Conservation (phyloP, 768 basidiomycete genomes). For the Cystofilobasidium macerans region DNA sequence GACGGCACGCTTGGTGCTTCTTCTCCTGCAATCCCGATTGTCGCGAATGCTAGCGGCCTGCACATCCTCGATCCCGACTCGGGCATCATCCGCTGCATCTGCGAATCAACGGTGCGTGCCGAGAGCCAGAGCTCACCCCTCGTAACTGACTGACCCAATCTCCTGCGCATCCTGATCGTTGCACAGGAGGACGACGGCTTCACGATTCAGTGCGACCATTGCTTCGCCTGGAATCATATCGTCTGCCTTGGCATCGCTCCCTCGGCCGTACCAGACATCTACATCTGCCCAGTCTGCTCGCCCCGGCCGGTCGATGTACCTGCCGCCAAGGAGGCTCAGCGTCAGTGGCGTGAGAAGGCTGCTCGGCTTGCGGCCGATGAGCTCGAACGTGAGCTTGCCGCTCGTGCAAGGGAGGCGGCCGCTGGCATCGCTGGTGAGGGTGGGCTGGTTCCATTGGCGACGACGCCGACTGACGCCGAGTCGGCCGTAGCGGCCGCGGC, state of each 20-base stretch:
- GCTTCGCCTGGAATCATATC: conserved; percentile 72
- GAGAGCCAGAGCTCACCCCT: conserved; percentile 32
- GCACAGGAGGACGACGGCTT: conserved; percentile 61
- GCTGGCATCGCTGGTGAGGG: too few relatives aligned
- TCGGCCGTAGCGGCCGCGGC: neutral
- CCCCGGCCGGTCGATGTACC: conserved; percentile 22
- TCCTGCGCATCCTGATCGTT: conserved; percentile 28
- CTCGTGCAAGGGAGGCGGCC: too few relatives aligned
- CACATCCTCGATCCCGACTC: conserved; percentile 24
- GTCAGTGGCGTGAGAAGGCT: neutral
- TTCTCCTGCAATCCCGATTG: neutral
- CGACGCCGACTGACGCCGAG: neutral
- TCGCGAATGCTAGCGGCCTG: neutral
- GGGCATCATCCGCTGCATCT: conserved; percentile 50
- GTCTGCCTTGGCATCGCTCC: conserved; percentile 48
- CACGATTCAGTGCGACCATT: conserved; percentile 72
- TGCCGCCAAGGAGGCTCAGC: conserved; percentile 14
- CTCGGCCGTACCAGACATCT: conserved; percentile 55
- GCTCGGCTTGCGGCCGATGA: neutral
- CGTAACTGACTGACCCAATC: too few relatives aligned
- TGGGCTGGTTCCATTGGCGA: too few relatives aligned
- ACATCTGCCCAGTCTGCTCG: conserved; percentile 52
- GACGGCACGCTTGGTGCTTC: neutral
- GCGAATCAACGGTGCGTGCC: conserved; percentile 40
- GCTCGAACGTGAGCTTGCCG: neutral